These are phyloP conservation scores for Calonectria multiphialidica DNA, from an alignment of 2,329 filamentous ascomycete species.

Conservation along the genomic window DNA sequence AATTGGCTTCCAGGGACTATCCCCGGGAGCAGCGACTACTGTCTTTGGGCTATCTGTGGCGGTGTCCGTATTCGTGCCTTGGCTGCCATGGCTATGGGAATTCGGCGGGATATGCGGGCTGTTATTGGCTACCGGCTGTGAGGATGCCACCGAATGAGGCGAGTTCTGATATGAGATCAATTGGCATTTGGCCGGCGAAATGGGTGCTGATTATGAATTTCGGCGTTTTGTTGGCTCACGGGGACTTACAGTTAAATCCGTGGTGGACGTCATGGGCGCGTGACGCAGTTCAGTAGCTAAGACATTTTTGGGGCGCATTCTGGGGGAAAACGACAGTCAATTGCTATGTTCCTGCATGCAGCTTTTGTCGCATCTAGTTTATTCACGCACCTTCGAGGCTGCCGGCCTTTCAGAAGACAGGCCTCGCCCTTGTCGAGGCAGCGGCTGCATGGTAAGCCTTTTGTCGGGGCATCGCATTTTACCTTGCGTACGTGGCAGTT, in stretches of 20 bases:
- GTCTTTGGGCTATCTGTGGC: background rate
- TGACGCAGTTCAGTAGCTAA: background rate
- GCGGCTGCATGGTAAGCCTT: slow-evolving; percentile 10
- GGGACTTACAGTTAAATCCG: background rate
- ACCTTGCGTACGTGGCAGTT: slow-evolving; percentile 18
- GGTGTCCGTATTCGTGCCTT: background rate
- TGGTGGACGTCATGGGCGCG: background rate
- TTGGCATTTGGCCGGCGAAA: background rate
- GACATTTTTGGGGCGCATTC: background rate
- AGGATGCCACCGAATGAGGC: background rate
- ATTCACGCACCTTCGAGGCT: slow-evolving; percentile 10
- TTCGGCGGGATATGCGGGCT: background rate
- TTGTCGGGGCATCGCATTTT: slow-evolving; percentile 11
- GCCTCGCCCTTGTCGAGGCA: slow-evolving; percentile 9
- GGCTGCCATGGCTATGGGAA: background rate
- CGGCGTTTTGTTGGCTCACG: background rate
- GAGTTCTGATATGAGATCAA: background rate
- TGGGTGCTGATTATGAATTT: background rate
- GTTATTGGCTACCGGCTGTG: background rate
- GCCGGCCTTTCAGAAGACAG: slow-evolving; percentile 6
- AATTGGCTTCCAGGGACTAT: slow-evolving; percentile 1
- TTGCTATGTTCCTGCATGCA: background rate
- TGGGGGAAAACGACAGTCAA: background rate
- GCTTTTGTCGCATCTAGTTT: background rate
- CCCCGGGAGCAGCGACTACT: background rate